These are phyloP conservation scores for Capsella rubella DNA, from an alignment of 441 rosid species.

Conservation along the genomic window DNA sequence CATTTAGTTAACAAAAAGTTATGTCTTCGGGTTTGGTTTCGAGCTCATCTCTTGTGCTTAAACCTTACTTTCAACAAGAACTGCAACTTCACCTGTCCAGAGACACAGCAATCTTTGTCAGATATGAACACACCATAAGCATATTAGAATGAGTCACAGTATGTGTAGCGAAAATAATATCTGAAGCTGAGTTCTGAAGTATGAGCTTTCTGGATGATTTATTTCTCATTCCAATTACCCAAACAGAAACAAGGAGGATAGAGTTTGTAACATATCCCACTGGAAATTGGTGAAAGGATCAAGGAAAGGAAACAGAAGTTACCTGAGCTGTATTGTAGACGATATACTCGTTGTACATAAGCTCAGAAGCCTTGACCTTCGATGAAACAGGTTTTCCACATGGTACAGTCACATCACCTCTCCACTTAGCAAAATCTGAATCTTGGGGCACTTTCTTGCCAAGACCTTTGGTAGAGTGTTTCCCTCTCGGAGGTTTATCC, in stretches of 20 bases:
- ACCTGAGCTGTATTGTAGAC: slow-evolving; percentile 91
- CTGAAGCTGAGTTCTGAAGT: background rate
- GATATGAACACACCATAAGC: slow-evolving; percentile 19
- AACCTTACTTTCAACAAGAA: slow-evolving; percentile 94
- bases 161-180: background rate
- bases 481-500: slow-evolving; percentile 89
- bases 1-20: slow-evolving; percentile 28
- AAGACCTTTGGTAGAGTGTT: slow-evolving; percentile 94
- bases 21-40: slow-evolving; percentile 11
- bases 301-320: slow-evolving; percentile 42
- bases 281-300: slow-evolving; percentile 11
- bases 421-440: slow-evolving; percentile 84
- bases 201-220: background rate
- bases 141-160: slow-evolving; percentile 12
- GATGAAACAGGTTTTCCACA: slow-evolving; percentile 94
- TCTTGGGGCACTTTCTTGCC: slow-evolving; percentile 83
- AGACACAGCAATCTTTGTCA: slow-evolving; percentile 37
- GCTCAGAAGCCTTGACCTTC: slow-evolving; percentile 73
- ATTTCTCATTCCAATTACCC: slow-evolving; percentile 14
- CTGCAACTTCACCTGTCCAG: slow-evolving; percentile 89
- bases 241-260: slow-evolving; percentile 7
- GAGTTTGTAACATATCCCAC: background rate
- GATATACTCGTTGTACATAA: slow-evolving; percentile 94
- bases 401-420: slow-evolving; percentile 83
- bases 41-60: slow-evolving; percentile 77